Conservation (phyloP, 306 rosid species). For the Rubus idaeus region DNA sequence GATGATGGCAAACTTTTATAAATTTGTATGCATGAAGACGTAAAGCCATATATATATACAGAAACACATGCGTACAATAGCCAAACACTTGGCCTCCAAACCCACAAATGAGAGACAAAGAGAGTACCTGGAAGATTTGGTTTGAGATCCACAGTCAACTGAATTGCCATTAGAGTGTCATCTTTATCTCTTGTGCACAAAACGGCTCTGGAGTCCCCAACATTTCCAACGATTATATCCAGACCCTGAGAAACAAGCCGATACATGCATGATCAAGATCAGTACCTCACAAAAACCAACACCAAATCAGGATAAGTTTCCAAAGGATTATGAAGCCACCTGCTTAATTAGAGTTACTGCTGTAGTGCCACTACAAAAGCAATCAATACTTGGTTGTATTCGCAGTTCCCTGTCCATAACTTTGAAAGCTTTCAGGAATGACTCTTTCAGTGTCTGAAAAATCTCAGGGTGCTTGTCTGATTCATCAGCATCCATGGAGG, state of each 20-base stretch:
- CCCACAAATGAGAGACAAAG: constrained; percentile 5
- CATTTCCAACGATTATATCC: constrained; percentile 78
- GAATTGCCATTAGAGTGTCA: constrained; percentile 65
- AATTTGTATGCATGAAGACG: neutral
- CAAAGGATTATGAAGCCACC: constrained; percentile 40
- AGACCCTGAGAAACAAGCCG: constrained; percentile 59
- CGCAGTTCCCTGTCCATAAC: constrained; percentile 92
- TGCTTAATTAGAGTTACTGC: constrained; percentile 92
- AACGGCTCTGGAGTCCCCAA: constrained; percentile 98
- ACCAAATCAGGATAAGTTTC: constrained; percentile 16
- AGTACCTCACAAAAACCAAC: constrained; percentile 17
- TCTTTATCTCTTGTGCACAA: constrained; percentile 76
- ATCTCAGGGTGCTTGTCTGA: constrained; percentile 65
- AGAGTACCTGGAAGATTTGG: constrained; percentile 92
- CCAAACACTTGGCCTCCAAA: neutral
- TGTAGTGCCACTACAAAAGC: constrained; percentile 97
- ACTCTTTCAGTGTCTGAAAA: constrained; percentile 73
- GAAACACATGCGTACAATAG: neutral
- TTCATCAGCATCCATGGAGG: constrained; percentile 60
- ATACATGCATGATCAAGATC: constrained; percentile 30
- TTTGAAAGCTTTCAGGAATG: constrained; percentile 81
- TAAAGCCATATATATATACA: neutral
- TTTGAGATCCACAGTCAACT: constrained; percentile 97
- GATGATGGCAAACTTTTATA: neutral
- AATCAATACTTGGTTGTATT: constrained; percentile 63